A percentile compares a stretch with the other conserved stretches of the same genome.
phyloP scores from a whole-genome alignment of 345 rosid genomes.

The Bruguiera sexangula region DNA sequence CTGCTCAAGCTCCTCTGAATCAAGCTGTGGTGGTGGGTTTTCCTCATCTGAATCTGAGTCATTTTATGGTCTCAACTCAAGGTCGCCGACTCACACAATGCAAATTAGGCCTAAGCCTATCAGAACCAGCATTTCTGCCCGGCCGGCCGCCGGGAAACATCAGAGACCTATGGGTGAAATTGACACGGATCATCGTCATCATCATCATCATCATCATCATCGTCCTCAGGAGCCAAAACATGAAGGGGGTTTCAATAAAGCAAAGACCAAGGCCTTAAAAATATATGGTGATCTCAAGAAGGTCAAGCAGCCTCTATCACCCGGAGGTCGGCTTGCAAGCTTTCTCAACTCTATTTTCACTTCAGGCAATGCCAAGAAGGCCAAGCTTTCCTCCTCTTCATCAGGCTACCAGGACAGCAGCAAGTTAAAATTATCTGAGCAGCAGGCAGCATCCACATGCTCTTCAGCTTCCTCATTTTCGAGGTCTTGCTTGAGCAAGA shows the following conservation, averaged over 20 bases:
- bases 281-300: slow-evolving; percentile 33
- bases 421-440: slow-evolving; percentile 18
- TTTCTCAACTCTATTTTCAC: slow-evolving; percentile 33
- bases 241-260: slow-evolving; percentile 23
- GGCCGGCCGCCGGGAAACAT: no score
- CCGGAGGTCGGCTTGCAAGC: slow-evolving; percentile 33
- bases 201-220: not conserved
- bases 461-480: slow-evolving; percentile 34
- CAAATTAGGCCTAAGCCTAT: slow-evolving; percentile 48
- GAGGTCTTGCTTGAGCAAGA: slow-evolving; percentile 34
- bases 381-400: slow-evolving; percentile 19
- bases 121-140: slow-evolving; percentile 32
- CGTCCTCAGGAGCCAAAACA: slow-evolving; percentile 15
- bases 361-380: slow-evolving; percentile 21
- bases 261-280: slow-evolving; percentile 29
- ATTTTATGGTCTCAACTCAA: not conserved
- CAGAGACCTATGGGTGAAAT: not conserved
- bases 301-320: slow-evolving; percentile 33
- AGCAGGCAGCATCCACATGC: slow-evolving; percentile 16
- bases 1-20: not conserved
- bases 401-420: slow-evolving; percentile 9
- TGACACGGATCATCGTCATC: not conserved
- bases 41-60: not conserved
- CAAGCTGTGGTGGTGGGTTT: slow-evolving; percentile 1
- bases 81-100: slow-evolving; percentile 11